phyloP scores from a whole-genome alignment of 2,329 filamentous ascomycete genomes.

The Arachnomyces sp. region DNA sequence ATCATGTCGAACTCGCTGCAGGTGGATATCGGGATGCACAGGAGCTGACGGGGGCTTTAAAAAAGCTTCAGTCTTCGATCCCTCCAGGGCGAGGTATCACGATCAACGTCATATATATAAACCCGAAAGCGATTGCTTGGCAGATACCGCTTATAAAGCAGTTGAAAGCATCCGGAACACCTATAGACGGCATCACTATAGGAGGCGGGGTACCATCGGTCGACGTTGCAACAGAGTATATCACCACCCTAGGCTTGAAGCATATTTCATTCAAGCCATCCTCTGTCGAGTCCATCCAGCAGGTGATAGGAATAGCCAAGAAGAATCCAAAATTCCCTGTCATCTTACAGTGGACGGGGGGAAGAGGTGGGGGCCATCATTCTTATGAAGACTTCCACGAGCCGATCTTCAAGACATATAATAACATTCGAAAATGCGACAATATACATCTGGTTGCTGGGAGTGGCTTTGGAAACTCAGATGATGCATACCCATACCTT shows the following conservation, averaged over 20 bases:
- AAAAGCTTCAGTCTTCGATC: conserved; percentile 36
- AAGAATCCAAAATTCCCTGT: conserved; percentile 39
- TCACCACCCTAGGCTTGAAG: conserved; percentile 36
- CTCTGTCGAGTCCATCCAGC: conserved; percentile 37
- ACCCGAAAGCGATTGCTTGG: conserved; percentile 44
- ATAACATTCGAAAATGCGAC: conserved; percentile 35
- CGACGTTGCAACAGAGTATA: conserved; percentile 41
- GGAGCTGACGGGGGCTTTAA: conserved; percentile 39
- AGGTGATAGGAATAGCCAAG: conserved; percentile 41
- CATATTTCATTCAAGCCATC: conserved; percentile 44
- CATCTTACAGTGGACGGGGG: conserved; percentile 43
- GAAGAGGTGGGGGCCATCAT: conserved; percentile 43
- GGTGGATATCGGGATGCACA: conserved; percentile 9
- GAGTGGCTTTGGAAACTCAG: conserved; percentile 40
- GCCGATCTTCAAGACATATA: conserved; percentile 40
- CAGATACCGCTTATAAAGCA: conserved; percentile 44
- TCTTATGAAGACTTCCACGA: conserved; percentile 44
- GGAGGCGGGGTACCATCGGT: conserved; percentile 42
- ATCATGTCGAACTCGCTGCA: background rate
- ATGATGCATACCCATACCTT: conserved; percentile 41
- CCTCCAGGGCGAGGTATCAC: conserved; percentile 44
- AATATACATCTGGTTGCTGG: conserved; percentile 42
- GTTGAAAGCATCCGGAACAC: conserved; percentile 38
- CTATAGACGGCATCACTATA: conserved; percentile 41
- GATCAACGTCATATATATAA: conserved; percentile 48